phyloP scores from a whole-genome alignment of 2,329 filamentous ascomycete species.

The Dactylellina drechsleri region DNA sequence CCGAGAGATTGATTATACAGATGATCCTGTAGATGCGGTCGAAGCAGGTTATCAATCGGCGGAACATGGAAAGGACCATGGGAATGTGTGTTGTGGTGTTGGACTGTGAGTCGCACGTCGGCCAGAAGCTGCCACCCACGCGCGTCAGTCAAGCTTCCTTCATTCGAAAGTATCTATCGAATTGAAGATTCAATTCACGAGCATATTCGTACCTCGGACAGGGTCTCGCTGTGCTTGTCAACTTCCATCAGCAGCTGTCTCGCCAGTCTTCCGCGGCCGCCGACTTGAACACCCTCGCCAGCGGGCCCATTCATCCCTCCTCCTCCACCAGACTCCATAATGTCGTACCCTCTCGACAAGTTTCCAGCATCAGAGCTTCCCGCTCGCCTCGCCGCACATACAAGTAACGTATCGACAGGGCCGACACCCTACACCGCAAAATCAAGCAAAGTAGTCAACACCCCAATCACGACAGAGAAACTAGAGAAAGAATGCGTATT shows the following conservation, averaged over 20 bases:
- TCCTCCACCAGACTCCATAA: conserved; percentile 31
- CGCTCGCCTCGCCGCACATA: conserved; percentile 42
- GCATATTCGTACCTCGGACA: conserved; percentile 30
- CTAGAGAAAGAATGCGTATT: conserved; percentile 47
- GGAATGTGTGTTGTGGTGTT: conserved; percentile 45
- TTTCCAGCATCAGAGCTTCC: conserved; percentile 55
- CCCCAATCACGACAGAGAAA: conserved; percentile 41
- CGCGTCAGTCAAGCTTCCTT: conserved; percentile 4
- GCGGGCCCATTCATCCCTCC: background rate
- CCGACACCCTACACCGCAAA: conserved; percentile 31
- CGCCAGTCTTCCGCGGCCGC: conserved; percentile 13
- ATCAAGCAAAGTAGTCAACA: conserved; percentile 28
- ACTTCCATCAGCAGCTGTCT: conserved; percentile 40
- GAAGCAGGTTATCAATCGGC: conserved; percentile 38
- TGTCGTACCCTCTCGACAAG: conserved; percentile 50
- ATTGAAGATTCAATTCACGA: background rate
- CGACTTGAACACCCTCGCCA: background rate
- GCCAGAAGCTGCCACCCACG: conserved; percentile 24
- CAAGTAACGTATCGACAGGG: conserved; percentile 4
- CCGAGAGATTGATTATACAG: conserved; percentile 29
- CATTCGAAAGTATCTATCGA: background rate
- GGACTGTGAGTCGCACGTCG: conserved; percentile 37
- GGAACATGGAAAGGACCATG: conserved; percentile 34
- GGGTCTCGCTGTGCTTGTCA: conserved; percentile 25
- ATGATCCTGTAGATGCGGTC: conserved; percentile 39